Base-by-base conservation (phyloP, 176 grass and related monocot species). In the Echinochloa phyllopogon region DNA sequence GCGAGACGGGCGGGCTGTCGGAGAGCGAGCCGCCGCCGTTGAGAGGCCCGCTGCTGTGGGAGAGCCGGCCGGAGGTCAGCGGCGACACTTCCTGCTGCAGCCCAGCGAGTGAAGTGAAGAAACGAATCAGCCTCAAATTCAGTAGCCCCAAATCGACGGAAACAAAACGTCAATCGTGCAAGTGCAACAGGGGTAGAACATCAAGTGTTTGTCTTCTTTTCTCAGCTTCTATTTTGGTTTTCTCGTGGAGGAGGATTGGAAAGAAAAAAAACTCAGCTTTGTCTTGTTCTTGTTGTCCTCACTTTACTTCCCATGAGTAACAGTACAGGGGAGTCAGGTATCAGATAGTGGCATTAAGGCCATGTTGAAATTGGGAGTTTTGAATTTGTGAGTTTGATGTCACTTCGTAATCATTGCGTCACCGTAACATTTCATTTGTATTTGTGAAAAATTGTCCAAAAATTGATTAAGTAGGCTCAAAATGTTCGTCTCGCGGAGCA, bases 31-130 rank as follows among this genome's bases (percentile, higher is more conserved):
- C 82, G 24, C 89, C 94, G 37, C 96, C 93, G 77, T 91, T 99
- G 45, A 98, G 88, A 23, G 96, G 94, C 0, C 96, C 96, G 74
- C 96, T 99, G 91, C 94, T 99, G 88, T 99, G 96, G 21, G 96
- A 99, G 72, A 96, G 91, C 50, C 96, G 93, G 63, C 96, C 96
- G 60, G 96, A 99, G 45, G 96, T 89, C 58, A 99, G 93, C n/a
- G 96, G 91, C 21, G 94, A 89, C 61, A 92, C 96, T 72, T 95
- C 96, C 71, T 85, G 83, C 89, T 86, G 65, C 44, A 50, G 13
- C 75, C 13, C 2, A 64, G 25, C 1, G 16, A 44, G 78, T 80
- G 18, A 77, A 44, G 78, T 80, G 18, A 77, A 29, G 1, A 27
- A 44, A 75, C 13, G 8, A 39, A 68, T 88, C 69, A 81, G 10